Percentiles rank a stretch among this genome's conserved stretches.
Evolutionary conservation across 768 basidiomycete genomes (phyloP).

Genomic region (Pisolithus sp.): DNA sequence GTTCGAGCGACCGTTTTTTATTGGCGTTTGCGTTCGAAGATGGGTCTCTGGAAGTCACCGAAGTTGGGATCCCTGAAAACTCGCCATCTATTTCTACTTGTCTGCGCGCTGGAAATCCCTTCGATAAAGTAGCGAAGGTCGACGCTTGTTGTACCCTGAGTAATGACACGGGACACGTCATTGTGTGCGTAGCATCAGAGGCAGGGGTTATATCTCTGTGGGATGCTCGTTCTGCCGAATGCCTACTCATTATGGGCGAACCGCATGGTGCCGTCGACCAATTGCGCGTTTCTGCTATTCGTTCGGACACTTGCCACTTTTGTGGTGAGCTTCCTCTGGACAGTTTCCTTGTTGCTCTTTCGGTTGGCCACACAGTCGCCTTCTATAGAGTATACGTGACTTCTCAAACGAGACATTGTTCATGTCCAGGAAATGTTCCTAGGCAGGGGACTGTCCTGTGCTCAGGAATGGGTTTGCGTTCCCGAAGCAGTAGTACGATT

Average conservation of each 20-base stretch:
- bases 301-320: slow-evolving; percentile 51
- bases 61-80: slow-evolving; percentile 41
- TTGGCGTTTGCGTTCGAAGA: slow-evolving; percentile 60
- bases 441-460: slow-evolving; percentile 41
- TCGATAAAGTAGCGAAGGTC: slow-evolving; percentile 47
- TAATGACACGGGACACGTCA: slow-evolving; percentile 41
- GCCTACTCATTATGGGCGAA: slow-evolving; percentile 56
- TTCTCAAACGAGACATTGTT: slow-evolving; percentile 56
- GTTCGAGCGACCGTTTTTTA: slow-evolving; percentile 40
- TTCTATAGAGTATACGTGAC: slow-evolving; percentile 60
- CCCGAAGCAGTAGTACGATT: slow-evolving; percentile 56
- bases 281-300: slow-evolving; percentile 54
- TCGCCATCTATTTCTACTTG: slow-evolving; percentile 39
- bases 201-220: slow-evolving; percentile 68
- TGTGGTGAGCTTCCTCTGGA: slow-evolving; percentile 67
- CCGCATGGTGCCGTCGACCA: slow-evolving; percentile 50
- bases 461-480: slow-evolving; percentile 42
- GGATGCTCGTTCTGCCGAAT: slow-evolving; percentile 63
- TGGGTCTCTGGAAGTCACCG: slow-evolving; percentile 58
- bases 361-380: slow-evolving; percentile 55
- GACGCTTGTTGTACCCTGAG: slow-evolving; percentile 50
- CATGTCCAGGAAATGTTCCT: slow-evolving; percentile 51
- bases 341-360: slow-evolving; percentile 59
- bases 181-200: slow-evolving; percentile 59
- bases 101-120: slow-evolving; percentile 52